phyloP scores from a whole-genome alignment of 1,139 yeast genomes.

The Candida pseudoviswanathii region DNA sequence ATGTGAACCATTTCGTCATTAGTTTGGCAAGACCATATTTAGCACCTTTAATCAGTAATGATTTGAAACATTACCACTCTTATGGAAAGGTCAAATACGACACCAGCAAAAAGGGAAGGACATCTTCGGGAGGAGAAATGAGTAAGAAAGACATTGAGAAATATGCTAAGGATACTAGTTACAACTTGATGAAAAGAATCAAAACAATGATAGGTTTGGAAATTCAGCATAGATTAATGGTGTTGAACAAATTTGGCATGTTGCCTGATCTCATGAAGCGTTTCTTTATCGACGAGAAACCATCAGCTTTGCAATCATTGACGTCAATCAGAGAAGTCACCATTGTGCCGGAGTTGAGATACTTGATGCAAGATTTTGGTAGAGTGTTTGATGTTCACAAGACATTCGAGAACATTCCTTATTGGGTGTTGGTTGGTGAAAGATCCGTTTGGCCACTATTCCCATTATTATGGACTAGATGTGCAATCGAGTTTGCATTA shows the following conservation, averaged over 20 bases:
- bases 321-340: constrained; percentile 71
- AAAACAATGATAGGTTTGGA: constrained; percentile 55
- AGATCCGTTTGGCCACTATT: constrained; percentile 91
- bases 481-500: constrained; percentile 86
- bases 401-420: constrained; percentile 71
- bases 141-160: constrained; percentile 22
- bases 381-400: constrained; percentile 76
- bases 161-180: constrained; percentile 33
- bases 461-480: constrained; percentile 83
- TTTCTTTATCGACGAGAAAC: constrained; percentile 86
- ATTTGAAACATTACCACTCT: constrained; percentile 60
- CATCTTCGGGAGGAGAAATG: constrained; percentile 11
- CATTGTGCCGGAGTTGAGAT: constrained; percentile 83
- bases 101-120: constrained; percentile 8
- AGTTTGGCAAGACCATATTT: constrained; percentile 91
- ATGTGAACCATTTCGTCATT: constrained; percentile 88
- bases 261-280: constrained; percentile 72
- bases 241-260: constrained; percentile 77
- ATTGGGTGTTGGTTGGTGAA: constrained; percentile 92
- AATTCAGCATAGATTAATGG: constrained; percentile 79
- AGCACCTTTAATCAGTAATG: constrained; percentile 85
- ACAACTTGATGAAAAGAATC: constrained; percentile 35
- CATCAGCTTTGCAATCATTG: constrained; percentile 59
- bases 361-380: constrained; percentile 67
- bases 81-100: constrained; percentile 38